Percentiles rank a stretch among this genome's conserved stretches.
These are phyloP conservation scores for Rhizophagus sp. DNA, from an alignment of 192 early-diverging fungal genomes.

Conservation along the genomic window DNA sequence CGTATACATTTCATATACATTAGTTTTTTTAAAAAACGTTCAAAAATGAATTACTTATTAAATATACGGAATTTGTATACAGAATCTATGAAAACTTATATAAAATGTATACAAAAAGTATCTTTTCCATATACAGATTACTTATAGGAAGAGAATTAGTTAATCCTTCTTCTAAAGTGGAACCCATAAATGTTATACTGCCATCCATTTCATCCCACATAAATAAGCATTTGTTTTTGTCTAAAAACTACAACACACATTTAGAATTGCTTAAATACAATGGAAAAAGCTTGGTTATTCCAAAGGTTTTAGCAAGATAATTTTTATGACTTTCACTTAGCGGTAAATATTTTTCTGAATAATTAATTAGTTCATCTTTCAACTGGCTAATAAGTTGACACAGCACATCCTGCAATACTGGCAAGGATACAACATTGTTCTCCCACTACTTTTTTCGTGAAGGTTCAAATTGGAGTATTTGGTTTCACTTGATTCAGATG, in stretches of 20 bases:
- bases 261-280: neutral
- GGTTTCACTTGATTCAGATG: constrained; percentile 3
- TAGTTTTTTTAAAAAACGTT: no score
- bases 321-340: neutral
- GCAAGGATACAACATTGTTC: no score
- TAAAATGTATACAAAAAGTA: no score
- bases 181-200: neutral
- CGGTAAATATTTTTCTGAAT: no score
- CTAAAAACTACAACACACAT: neutral
- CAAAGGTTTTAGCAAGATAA: neutral
- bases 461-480: neutral
- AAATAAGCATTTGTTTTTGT: constrained; percentile 1
- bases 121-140: no score
- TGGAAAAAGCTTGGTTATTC: neutral
- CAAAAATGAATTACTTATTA: no score
- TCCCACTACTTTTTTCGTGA: neutral
- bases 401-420: no score
- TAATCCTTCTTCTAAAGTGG: neutral
- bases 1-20: no score
- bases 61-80: no score
- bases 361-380: neutral
- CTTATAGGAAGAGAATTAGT: no score
- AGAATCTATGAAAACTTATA: no score
- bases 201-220: neutral
- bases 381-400: no score